Conservation (phyloP, 257 asterid species). For the Craterostigma plantagineum region DNA sequence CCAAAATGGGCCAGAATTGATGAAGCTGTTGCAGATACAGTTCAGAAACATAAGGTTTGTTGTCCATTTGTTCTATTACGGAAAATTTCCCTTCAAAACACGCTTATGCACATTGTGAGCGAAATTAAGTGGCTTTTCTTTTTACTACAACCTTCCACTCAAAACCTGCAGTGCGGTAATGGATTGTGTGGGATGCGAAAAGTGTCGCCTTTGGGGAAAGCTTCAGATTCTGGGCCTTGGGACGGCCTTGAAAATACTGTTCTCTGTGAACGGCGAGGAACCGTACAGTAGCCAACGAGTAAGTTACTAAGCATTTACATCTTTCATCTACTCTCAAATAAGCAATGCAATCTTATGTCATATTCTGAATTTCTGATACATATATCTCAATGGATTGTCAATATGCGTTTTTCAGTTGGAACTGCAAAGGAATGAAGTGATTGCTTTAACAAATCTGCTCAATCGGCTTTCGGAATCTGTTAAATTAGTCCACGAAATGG, state of each 20-base stretch:
- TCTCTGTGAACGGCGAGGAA: slow-evolving; percentile 23
- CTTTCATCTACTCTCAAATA: neutral
- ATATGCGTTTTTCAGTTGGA: slow-evolving; percentile 20
- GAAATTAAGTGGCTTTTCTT: no score
- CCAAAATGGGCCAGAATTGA: slow-evolving; percentile 42
- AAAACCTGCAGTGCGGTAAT: slow-evolving; percentile 31
- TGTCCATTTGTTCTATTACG: slow-evolving; percentile 2
- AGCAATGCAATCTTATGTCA: neutral
- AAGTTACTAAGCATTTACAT: slow-evolving; percentile 11
- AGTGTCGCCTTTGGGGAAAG: slow-evolving; percentile 66
- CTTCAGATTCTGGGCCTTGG: slow-evolving; percentile 57
- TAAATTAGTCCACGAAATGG: slow-evolving; percentile 27
- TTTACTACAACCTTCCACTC: neutral
- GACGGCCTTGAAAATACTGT: slow-evolving; percentile 35
- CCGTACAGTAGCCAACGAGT: slow-evolving; percentile 13
- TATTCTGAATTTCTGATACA: neutral
- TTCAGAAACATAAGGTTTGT: slow-evolving; percentile 64
- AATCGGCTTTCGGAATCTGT: slow-evolving; percentile 46
- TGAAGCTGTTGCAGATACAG: slow-evolving; percentile 35
- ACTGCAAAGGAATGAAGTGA: slow-evolving; percentile 55
- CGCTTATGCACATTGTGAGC: no score
- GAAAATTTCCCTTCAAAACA: no score
- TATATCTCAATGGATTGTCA: neutral
- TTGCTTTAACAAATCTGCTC: slow-evolving; percentile 45
- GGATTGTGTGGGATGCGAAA: slow-evolving; percentile 58